These are phyloP conservation scores for Ogataea ganodermae DNA, from an alignment of 805 yeast genomes.

Conservation along the genomic window DNA sequence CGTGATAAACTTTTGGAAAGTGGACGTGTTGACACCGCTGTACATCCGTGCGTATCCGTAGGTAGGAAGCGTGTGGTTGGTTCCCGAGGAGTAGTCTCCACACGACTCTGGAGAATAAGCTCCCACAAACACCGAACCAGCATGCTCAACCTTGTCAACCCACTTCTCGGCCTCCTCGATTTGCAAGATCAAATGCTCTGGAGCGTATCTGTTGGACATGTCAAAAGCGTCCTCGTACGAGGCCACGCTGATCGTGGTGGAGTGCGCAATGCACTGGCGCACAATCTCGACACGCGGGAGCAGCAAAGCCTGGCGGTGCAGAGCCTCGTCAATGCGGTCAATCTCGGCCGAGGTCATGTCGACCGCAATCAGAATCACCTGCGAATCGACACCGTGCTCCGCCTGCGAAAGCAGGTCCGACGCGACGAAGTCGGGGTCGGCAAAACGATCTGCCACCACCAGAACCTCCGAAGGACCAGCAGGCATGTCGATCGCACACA, in stretches of 20 bases:
- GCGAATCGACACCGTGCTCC: constrained; percentile 98
- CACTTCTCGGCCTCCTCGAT: constrained; percentile 73
- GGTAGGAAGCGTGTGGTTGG: constrained; percentile 97
- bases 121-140: constrained; percentile 97
- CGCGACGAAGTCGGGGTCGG: constrained; percentile 97
- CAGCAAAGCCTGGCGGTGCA: constrained; percentile 76
- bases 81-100: constrained; percentile 98
- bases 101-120: constrained; percentile 96
- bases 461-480: constrained; percentile 99
- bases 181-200: constrained; percentile 95
- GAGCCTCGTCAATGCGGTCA: constrained; percentile 74
- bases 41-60: constrained; percentile 98
- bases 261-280: constrained; percentile 88
- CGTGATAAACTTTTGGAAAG: constrained; percentile 94
- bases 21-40: constrained; percentile 94
- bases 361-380: constrained; percentile 88
- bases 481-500: constrained; percentile 98
- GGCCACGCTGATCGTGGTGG: constrained; percentile 72
- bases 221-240: constrained; percentile 77
- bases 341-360: constrained; percentile 62
- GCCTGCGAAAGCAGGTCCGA: constrained; percentile 95
- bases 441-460: constrained; percentile 85
- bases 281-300: constrained; percentile 94
- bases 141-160: constrained; percentile 79
- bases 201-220: constrained; percentile 92